These are phyloP conservation scores for Exserohilum rostratum DNA, from an alignment of 2,329 filamentous ascomycete species.

Conservation along the genomic window DNA sequence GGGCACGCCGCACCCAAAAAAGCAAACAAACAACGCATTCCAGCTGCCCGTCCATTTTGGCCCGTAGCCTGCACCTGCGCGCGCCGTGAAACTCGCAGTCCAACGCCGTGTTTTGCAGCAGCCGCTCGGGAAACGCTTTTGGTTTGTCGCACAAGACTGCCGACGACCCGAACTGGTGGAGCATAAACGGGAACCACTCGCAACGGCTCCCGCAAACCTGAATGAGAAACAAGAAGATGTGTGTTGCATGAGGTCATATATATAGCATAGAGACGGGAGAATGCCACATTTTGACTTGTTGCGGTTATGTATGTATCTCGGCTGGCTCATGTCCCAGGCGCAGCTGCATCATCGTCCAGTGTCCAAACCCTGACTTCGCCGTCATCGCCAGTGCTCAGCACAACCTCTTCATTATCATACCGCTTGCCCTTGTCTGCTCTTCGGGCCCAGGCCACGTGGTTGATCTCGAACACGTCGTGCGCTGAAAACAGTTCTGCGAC, in stretches of 20 bases:
- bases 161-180: not conserved
- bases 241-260: slow-evolving; percentile 1
- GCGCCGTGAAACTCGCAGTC: not conserved
- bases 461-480: slow-evolving; percentile 93
- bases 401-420: slow-evolving; percentile 75
- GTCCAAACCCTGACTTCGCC: slow-evolving; percentile 86
- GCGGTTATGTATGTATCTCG: not conserved
- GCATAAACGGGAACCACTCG: not conserved
- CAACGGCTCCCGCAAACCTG: not conserved
- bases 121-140: not conserved
- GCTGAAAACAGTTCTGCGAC: slow-evolving; percentile 72
- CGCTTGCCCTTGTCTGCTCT: slow-evolving; percentile 71
- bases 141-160: too few relatives aligned
- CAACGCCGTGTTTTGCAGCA: not conserved
- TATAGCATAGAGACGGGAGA: not conserved
- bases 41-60: too few relatives aligned
- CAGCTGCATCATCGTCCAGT: slow-evolving; percentile 22
- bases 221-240: not conserved
- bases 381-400: slow-evolving; percentile 92
- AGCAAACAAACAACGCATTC: too few relatives aligned
- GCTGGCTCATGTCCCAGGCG: not conserved
- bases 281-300: not conserved
- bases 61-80: too few relatives aligned
- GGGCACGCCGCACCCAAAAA: too few relatives aligned
- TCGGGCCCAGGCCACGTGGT: slow-evolving; percentile 87